Conservation (phyloP, 768 basidiomycete genomes). For the button mushroom (Agaricus bisporus) region DNA sequence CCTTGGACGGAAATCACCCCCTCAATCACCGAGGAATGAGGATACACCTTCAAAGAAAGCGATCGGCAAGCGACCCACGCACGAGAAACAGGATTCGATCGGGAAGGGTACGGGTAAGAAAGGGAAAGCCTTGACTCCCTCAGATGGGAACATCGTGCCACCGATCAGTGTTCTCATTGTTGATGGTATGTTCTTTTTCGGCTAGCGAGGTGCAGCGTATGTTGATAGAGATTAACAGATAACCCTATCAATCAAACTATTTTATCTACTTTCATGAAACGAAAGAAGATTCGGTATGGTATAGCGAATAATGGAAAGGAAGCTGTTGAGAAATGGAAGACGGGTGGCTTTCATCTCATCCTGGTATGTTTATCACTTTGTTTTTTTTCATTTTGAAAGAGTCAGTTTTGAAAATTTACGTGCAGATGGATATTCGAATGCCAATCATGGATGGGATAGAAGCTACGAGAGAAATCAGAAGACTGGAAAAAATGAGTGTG, state of each 20-base stretch:
- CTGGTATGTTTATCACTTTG: slow-evolving; percentile 51
- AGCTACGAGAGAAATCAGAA: slow-evolving; percentile 93
- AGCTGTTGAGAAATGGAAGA: slow-evolving; percentile 92
- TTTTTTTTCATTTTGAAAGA: not conserved
- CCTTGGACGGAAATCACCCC: not conserved
- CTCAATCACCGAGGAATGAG: slow-evolving; percentile 12
- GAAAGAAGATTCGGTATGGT: slow-evolving; percentile 93
- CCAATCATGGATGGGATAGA: slow-evolving; percentile 98
- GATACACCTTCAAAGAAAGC: slow-evolving; percentile 7
- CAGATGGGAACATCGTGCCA: slow-evolving; percentile 76
- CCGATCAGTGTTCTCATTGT: slow-evolving; percentile 98
- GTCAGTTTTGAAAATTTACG: slow-evolving; percentile 12
- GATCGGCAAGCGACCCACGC: slow-evolving; percentile 18
- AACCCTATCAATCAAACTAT: slow-evolving; percentile 99
- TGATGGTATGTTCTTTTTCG: slow-evolving; percentile 60
- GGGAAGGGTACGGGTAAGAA: slow-evolving; percentile 34
- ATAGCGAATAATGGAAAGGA: slow-evolving; percentile 93
- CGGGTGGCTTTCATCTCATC: slow-evolving; percentile 91
- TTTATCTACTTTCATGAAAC: slow-evolving; percentile 93
- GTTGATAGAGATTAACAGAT: slow-evolving; percentile 45
- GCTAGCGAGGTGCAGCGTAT: not conserved
- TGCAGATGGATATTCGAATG: slow-evolving; percentile 99
- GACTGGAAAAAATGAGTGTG: slow-evolving; percentile 66
- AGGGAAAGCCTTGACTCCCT: slow-evolving; percentile 31
- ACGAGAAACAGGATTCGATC: slow-evolving; percentile 21